Evolutionary conservation across 768 basidiomycete genomes (phyloP), one percentile per base, ranked within the genome.

Genomic region (Trichaptum fuscoviolaceum): DNA sequence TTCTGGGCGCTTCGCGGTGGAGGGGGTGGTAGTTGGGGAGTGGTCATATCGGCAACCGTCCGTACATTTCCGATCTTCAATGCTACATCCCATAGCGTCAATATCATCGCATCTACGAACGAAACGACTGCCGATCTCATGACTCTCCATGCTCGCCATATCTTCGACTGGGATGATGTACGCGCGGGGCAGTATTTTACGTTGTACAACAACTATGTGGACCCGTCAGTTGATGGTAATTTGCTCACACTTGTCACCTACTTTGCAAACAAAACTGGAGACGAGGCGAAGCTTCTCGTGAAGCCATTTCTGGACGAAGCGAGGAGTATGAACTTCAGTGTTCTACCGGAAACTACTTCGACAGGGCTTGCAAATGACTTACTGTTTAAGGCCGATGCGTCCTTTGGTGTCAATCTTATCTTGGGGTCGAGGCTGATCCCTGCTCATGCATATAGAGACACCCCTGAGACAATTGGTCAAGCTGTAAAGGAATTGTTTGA

Each of bases 31-130:
- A 76, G 73, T 42, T 80, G 76, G 78, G 79, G 78, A 24, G 73
- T 79, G n/a, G 74, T 80, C 57, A 69, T 78, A 26, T 75, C 76
- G 25, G 75, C 76, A 0, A 80, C 78, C 7, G 69, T 78, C 70
- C 72, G 70, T 30, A 76, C 77, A 0, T 77, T 70, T 72, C 76
- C 78, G 7, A 77, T 74, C 34, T 79, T 80, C 69, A 71, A 75
- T 26, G 71, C 63, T 12, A 64, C 35, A 23, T 25, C 2, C 18
- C 67, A 73, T 42, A 34, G 62, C 17, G 63, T 73, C 12, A 42
- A 58, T 24, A 67, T 77, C 66, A 17, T 60, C 12, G 66, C 72
- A 1, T 35, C 69, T 61, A 68, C 66, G 30, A 67, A 70, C 64
- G 64, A 66, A 18, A 66, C 68, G 35, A 71, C 73, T 58, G 72